Conservation (phyloP, 441 rosid genomes). For the Bocquillonia castaneifolia region DNA sequence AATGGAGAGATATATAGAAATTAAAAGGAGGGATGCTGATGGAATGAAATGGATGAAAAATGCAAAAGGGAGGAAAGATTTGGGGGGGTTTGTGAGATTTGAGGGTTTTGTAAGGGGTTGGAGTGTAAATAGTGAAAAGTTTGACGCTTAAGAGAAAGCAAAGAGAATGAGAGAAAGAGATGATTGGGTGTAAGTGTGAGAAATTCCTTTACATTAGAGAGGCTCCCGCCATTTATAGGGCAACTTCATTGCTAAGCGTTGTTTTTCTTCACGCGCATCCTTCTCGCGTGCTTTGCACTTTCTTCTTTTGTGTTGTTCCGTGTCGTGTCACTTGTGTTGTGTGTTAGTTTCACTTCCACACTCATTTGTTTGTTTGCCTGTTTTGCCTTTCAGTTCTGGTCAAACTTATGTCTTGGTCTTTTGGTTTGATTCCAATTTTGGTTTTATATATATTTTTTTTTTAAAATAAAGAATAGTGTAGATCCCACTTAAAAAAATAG, state of each 20-base stretch:
- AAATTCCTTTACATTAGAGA: background rate
- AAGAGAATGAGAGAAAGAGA: constrained; percentile 10
- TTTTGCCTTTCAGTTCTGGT: too few relatives aligned
- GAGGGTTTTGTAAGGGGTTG: constrained; percentile 29
- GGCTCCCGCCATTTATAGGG: constrained; percentile 52
- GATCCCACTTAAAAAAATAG: too few relatives aligned
- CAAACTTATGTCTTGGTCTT: too few relatives aligned
- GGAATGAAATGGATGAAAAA: background rate
- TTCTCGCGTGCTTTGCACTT: background rate
- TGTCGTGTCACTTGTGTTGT: too few relatives aligned
- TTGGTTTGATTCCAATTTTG: too few relatives aligned
- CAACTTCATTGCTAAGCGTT: background rate
- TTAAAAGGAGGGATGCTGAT: background rate
- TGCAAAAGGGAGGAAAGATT: constrained; percentile 16
- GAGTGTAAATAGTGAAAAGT: constrained; percentile 22
- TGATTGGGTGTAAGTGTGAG: constrained; percentile 23
- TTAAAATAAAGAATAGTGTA: too few relatives aligned
- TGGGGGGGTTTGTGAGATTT: constrained; percentile 26
- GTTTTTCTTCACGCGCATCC: constrained; percentile 3
- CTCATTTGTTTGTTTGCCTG: too few relatives aligned
- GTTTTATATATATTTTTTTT: too few relatives aligned
- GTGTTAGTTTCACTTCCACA: too few relatives aligned
- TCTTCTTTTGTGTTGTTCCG: too few relatives aligned
- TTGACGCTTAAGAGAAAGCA: constrained; percentile 4
- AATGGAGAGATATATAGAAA: constrained; percentile 7